Evolutionary conservation across 2,329 filamentous ascomycete genomes (phyloP).

Genomic region (Xylogone sp.): DNA sequence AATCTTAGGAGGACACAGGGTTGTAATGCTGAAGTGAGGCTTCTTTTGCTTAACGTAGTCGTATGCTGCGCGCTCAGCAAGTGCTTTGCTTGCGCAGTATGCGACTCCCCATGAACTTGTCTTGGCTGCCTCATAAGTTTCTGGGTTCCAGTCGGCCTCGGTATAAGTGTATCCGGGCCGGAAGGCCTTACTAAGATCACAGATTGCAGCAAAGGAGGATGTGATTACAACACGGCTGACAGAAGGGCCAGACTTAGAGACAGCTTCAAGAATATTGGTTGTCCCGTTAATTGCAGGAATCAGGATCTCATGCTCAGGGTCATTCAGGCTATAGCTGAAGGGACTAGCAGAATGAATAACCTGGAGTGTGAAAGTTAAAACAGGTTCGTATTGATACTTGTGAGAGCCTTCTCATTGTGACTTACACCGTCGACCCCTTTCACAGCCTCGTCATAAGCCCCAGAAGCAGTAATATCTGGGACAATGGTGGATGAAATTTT

Average conservation of each 20-base stretch:
- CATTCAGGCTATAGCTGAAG: constrained; percentile 28
- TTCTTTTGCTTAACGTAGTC: constrained; percentile 48
- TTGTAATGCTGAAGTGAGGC: constrained; percentile 54
- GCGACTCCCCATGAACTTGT: constrained; percentile 9
- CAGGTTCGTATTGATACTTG: too few species aligned
- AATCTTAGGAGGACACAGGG: constrained; percentile 58
- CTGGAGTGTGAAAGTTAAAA: too few species aligned
- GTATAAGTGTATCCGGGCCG: constrained; percentile 43
- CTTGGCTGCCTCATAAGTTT: constrained; percentile 38
- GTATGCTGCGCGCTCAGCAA: constrained; percentile 65
- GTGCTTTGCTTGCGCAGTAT: constrained; percentile 46
- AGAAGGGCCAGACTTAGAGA: constrained; percentile 34
- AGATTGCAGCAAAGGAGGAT: constrained; percentile 59
- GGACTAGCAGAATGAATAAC: constrained; percentile 68
- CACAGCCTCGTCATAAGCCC: constrained; percentile 59
- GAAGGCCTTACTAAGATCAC: constrained; percentile 48
- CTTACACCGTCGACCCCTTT: constrained; percentile 61
- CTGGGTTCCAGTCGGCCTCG: constrained; percentile 51
- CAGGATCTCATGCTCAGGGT: constrained; percentile 37
- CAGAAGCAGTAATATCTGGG: constrained; percentile 64
- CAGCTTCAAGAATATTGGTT: constrained; percentile 41
- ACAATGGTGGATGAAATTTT: constrained; percentile 48
- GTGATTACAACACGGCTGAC: constrained; percentile 45
- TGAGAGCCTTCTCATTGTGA: too few species aligned
- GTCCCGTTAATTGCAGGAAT: constrained; percentile 52